A percentile compares a stretch with the other conserved stretches of the same genome.
Evolutionary conservation across 2,329 filamentous ascomycete genomes (phyloP).

Genomic region (Paracoccidioides brasiliensis): DNA sequence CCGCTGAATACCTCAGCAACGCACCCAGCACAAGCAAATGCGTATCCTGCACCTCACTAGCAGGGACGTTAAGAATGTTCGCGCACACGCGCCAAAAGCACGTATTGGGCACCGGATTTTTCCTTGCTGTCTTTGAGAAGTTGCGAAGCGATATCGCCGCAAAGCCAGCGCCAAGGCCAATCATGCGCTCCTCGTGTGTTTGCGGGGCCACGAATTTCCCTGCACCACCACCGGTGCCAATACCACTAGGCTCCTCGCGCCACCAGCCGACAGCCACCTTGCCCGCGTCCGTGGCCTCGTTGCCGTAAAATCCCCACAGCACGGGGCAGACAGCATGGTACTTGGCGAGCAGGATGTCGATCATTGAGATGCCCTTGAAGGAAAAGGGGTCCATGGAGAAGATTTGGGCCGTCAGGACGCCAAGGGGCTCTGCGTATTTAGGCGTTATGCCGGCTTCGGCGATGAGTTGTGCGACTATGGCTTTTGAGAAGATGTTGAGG

Average conservation of each 20-base stretch:
- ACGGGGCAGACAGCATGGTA: slow-evolving; percentile 68
- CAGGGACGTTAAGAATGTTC: slow-evolving; percentile 61
- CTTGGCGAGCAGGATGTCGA: slow-evolving; percentile 80
- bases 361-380: slow-evolving; percentile 54
- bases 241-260: slow-evolving; percentile 34
- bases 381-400: slow-evolving; percentile 57
- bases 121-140: slow-evolving; percentile 55
- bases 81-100: slow-evolving; percentile 76
- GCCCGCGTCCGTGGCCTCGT: slow-evolving; percentile 58
- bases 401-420: slow-evolving; percentile 61
- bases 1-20: slow-evolving; percentile 60
- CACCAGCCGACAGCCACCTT: slow-evolving; percentile 61
- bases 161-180: slow-evolving; percentile 70
- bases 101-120: slow-evolving; percentile 62
- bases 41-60: slow-evolving; percentile 54
- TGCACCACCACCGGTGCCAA: slow-evolving; percentile 20
- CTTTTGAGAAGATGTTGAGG: slow-evolving; percentile 63
- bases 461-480: slow-evolving; percentile 55
- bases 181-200: slow-evolving; percentile 69
- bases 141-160: slow-evolving; percentile 72
- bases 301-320: slow-evolving; percentile 69
- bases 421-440: slow-evolving; percentile 61
- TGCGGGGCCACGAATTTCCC: slow-evolving; percentile 50
- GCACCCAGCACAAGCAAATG: slow-evolving; percentile 58
- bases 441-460: slow-evolving; percentile 52